Evolutionary conservation across 2,329 filamentous ascomycete species (phyloP).

Genomic region (Calonectria montana): DNA sequence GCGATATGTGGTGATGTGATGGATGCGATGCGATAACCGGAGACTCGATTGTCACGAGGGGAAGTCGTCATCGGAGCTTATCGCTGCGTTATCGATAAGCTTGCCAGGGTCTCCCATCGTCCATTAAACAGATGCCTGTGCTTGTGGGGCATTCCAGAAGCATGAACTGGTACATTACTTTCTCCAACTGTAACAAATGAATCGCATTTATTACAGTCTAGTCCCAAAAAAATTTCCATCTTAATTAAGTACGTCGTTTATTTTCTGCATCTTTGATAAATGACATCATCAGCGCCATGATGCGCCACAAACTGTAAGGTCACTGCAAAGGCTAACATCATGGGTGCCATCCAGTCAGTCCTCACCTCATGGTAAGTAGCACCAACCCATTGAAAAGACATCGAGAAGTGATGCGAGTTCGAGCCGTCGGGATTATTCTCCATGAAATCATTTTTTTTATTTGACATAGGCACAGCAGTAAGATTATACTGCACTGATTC

Average conservation of each 20-base stretch:
- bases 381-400: too few species aligned
- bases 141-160: not conserved
- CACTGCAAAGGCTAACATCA: too few species aligned
- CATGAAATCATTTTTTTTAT: too few species aligned
- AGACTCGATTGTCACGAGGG: constrained; percentile 39
- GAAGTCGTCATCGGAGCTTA: constrained; percentile 41
- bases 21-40: constrained; percentile 19
- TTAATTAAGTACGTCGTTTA: too few species aligned
- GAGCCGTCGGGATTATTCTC: too few species aligned
- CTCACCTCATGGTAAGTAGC: too few species aligned
- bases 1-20: constrained; percentile 12
- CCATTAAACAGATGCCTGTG: constrained; percentile 3
- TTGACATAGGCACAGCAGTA: too few species aligned
- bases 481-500: too few species aligned
- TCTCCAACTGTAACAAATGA: not conserved
- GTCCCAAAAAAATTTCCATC: too few species aligned
- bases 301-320: too few species aligned
- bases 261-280: not conserved
- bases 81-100: constrained; percentile 42
- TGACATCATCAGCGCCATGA: not conserved
- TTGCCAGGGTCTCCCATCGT: not conserved
- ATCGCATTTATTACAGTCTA: not conserved
- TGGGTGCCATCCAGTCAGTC: too few species aligned
- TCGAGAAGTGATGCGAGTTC: too few species aligned
- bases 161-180: not conserved